Conservation (phyloP, 371 early-diverging fungal species). For the Capillidium rhysosporum region DNA sequence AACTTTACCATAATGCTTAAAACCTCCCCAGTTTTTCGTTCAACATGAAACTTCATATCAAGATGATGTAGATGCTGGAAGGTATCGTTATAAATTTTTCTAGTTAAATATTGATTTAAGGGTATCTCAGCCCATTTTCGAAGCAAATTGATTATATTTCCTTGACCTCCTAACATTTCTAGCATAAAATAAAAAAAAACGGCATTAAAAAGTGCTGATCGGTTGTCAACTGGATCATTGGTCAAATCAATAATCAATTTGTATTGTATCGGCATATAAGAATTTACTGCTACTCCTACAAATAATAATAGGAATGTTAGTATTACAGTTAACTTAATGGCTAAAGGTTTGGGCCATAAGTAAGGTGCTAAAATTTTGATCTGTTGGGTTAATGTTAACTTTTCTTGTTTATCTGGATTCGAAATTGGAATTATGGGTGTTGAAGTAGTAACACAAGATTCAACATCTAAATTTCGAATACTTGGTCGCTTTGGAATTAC, state of each 20-base stretch:
- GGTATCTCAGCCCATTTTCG: not conserved
- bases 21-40: conserved; percentile 86
- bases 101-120: conserved; percentile 35
- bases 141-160: not conserved
- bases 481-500: too few relatives aligned
- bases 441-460: too few relatives aligned
- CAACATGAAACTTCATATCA: conserved; percentile 69
- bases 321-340: conserved; percentile 45
- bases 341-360: conserved; percentile 54
- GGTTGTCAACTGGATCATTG: conserved; percentile 8
- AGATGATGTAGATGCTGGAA: conserved; percentile 70
- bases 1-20: conserved; percentile 37
- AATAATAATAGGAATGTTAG: conserved; percentile 41
- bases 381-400: conserved; percentile 17
- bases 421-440: too few relatives aligned
- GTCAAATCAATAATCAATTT: conserved; percentile 54
- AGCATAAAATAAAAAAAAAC: not conserved
- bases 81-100: conserved; percentile 62
- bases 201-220: not conserved
- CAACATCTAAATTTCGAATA: too few relatives aligned
- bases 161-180: not conserved
- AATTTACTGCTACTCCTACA: conserved; percentile 56
- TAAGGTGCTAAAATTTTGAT: conserved; percentile 49
- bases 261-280: conserved; percentile 57
- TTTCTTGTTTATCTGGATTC: too few relatives aligned